Percentiles rank a stretch among this genome's conserved stretches.
Conservation (phyloP, 306 rosid genomes). For the Gynostemma pentaphyllum region DNA sequence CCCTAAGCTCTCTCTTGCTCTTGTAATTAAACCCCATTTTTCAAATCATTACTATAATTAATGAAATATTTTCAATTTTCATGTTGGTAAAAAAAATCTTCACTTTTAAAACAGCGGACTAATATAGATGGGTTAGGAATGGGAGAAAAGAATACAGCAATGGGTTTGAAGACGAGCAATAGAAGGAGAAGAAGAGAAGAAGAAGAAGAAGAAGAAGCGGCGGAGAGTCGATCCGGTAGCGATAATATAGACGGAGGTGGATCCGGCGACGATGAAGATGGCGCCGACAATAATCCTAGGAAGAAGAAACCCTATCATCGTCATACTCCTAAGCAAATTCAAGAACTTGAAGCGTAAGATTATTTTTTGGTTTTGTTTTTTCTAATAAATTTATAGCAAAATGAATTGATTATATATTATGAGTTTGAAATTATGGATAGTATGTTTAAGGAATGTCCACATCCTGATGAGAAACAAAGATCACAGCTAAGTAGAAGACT, state of each 20-base stretch:
- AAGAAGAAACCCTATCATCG: conserved; percentile 83
- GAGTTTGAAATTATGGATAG: no score
- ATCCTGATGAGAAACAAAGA: conserved; percentile 96
- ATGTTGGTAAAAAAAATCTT: no score
- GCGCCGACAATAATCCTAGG: conserved; percentile 50
- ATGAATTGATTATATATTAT: no score
- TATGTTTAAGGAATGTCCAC: conserved; percentile 89
- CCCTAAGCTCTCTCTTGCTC: conserved; percentile 83
- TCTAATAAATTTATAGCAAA: background rate
- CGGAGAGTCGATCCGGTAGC: conserved; percentile 90
- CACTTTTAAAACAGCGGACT: no score
- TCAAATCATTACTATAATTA: no score
- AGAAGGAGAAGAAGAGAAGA: conserved; percentile 75
- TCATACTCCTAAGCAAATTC: conserved; percentile 96
- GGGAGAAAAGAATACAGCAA: conserved; percentile 43
- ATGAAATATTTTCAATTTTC: no score
- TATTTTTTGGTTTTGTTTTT: background rate
- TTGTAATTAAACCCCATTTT: conserved; percentile 31
- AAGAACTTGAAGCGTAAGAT: conserved; percentile 84
- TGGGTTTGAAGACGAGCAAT: conserved; percentile 34
- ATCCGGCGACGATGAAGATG: conserved; percentile 87
- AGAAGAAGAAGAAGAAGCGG: conserved; percentile 24
- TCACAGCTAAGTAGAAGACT: conserved; percentile 71
- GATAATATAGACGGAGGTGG: conserved; percentile 74
- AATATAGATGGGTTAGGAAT: conserved; percentile 68